phyloP scores from a whole-genome alignment of 148 eudicot genomes.

The Limonium bicolor region DNA sequence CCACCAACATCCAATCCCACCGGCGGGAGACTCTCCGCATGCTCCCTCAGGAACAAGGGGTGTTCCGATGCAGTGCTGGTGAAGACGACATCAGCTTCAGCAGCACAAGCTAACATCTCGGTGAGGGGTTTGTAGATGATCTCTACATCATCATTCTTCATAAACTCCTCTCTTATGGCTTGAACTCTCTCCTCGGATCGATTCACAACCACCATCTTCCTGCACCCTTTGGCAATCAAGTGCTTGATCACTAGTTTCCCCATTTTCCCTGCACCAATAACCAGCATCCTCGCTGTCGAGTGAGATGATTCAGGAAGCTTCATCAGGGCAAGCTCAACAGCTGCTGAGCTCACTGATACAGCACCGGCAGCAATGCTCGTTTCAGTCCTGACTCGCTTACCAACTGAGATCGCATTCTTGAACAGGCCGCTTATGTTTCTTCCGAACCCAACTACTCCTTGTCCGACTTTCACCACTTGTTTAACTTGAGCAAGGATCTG shows the following conservation, averaged over 20 bases:
- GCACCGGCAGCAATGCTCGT: conserved; percentile 94
- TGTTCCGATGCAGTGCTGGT: conserved; percentile 83
- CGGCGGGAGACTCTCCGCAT: conserved; percentile 49
- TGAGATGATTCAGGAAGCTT: conserved; percentile 68
- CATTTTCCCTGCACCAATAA: conserved; percentile 96
- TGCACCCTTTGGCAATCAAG: conserved; percentile 85
- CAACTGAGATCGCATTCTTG: conserved; percentile 87
- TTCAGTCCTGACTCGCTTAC: conserved; percentile 76
- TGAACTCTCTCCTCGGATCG: conserved; percentile 64
- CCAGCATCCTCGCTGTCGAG: conserved; percentile 57
- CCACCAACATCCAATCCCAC: conserved; percentile 48
- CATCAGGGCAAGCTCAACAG: conserved; percentile 86
- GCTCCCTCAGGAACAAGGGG: conserved; percentile 46
- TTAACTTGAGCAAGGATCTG: conserved; percentile 96
- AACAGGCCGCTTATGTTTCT: conserved; percentile 89
- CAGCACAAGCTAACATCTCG: conserved; percentile 62
- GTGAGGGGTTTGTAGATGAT: conserved; percentile 64
- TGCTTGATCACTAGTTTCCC: conserved; percentile 93
- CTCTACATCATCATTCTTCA: conserved; percentile 52
- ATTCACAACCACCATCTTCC: conserved; percentile 76
- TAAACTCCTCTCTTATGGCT: conserved; percentile 58
- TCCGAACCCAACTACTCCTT: conserved; percentile 85
- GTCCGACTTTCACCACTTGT: conserved; percentile 89
- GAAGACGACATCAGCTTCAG: conserved; percentile 82
- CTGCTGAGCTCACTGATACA: conserved; percentile 93